A percentile compares a stretch with the other conserved stretches of the same genome.
These are phyloP conservation scores for Apiosordaria backusii DNA, from an alignment of 495 filamentous ascomycete genomes.

Conservation along the genomic window DNA sequence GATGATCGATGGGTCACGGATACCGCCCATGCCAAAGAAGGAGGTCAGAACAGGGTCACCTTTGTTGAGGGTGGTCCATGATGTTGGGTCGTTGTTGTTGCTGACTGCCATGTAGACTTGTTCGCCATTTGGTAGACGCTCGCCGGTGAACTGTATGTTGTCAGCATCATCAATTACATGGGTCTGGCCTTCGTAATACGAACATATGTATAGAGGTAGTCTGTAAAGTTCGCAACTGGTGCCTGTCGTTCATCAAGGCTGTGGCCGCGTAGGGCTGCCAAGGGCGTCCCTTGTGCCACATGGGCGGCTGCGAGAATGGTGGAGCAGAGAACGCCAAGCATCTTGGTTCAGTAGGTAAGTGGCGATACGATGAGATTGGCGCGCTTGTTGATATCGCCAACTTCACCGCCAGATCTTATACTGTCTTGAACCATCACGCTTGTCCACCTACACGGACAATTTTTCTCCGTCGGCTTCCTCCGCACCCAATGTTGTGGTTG, in stretches of 20 bases:
- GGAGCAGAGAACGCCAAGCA: not conserved
- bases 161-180: not conserved
- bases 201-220: not conserved
- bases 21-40: constrained; percentile 6
- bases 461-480: not conserved
- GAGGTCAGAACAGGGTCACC: constrained; percentile 3
- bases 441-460: not conserved
- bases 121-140: constrained; percentile 9
- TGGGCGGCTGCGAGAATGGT: not conserved
- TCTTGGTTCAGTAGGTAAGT: not conserved
- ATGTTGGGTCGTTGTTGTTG: constrained; percentile 12
- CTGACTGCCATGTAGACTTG: constrained; percentile 10
- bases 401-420: not conserved
- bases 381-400: not conserved
- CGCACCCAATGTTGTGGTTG: not conserved
- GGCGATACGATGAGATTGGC: not conserved
- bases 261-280: not conserved
- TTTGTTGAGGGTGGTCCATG: constrained; percentile 12
- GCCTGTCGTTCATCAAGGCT: not conserved
- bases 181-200: no score
- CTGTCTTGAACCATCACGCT: not conserved
- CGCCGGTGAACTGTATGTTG: constrained; percentile 11
- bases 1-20: constrained; percentile 12
- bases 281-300: not conserved
- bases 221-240: not conserved